phyloP scores from a whole-genome alignment of 805 yeast genomes.

The Metschnikowia vanudenii region DNA sequence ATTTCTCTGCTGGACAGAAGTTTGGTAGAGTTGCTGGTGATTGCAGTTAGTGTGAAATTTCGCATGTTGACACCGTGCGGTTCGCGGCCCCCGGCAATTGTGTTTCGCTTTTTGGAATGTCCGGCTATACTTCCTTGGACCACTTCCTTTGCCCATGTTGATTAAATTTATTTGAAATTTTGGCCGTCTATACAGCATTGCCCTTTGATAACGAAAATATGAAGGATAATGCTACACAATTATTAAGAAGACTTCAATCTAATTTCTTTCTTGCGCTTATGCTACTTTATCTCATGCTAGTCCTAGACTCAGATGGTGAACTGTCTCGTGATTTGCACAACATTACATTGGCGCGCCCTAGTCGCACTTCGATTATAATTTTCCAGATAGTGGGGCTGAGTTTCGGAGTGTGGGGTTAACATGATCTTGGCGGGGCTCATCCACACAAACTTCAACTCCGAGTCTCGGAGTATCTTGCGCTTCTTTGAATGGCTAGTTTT shows the following conservation, averaged over 20 bases:
- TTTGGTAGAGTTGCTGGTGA: not conserved
- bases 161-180: too few relatives aligned
- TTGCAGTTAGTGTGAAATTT: not conserved
- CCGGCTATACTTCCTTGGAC: not conserved
- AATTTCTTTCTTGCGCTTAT: too few relatives aligned
- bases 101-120: not conserved
- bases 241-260: too few relatives aligned
- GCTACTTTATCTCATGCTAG: not conserved
- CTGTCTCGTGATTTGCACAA: not conserved
- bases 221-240: too few relatives aligned
- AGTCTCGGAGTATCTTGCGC: not conserved
- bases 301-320: not conserved
- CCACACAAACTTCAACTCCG: conserved; percentile 1
- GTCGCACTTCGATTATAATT: not conserved
- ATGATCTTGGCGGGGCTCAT: not conserved
- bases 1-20: not conserved
- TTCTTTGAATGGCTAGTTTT: not conserved
- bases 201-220: too few relatives aligned
- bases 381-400: not conserved
- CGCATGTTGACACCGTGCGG: not conserved
- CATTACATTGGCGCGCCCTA: not conserved
- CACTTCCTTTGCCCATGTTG: too few relatives aligned
- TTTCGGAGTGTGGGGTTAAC: conserved; percentile 1
- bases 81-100: not conserved
- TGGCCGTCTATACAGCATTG: too few relatives aligned